Conservation (phyloP, 345 rosid species). For the Geranium brycei region DNA sequence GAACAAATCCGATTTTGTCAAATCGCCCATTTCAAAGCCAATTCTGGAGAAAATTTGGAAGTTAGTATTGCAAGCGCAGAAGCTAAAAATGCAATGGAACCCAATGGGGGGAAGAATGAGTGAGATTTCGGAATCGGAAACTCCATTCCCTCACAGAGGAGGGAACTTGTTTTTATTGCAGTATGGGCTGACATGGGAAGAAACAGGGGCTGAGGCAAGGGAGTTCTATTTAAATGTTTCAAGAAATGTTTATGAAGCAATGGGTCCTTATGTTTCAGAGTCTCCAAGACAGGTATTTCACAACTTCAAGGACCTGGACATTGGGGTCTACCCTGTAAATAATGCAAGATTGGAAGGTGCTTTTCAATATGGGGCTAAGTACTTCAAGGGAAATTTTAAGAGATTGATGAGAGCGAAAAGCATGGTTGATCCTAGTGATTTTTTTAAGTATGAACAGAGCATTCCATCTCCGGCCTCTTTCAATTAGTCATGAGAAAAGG, state of each 20-base stretch:
- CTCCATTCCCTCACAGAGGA: conserved; percentile 48
- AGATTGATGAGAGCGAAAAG: conserved; percentile 25
- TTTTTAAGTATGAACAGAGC: conserved; percentile 34
- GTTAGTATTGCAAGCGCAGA: conserved; percentile 11
- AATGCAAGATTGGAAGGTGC: conserved; percentile 6
- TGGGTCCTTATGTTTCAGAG: conserved; percentile 41
- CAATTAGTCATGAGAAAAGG: too few species aligned
- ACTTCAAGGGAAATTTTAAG: conserved; percentile 15
- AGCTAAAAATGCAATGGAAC: conserved; percentile 14
- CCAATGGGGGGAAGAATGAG: conserved; percentile 54
- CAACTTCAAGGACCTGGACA: conserved; percentile 20
- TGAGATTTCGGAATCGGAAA: conserved; percentile 25
- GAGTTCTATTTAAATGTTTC: conserved; percentile 14
- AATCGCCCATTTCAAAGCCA: conserved; percentile 23
- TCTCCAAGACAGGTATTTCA: conserved; percentile 40
- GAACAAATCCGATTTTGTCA: conserved; percentile 47
- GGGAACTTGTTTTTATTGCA: conserved; percentile 42
- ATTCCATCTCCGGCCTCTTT: conserved; percentile 17
- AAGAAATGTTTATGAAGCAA: conserved; percentile 25
- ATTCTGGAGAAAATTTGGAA: conserved; percentile 26
- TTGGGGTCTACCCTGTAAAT: conserved; percentile 9
- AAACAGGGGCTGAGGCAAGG: conserved; percentile 12
- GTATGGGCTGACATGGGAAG: conserved; percentile 27
- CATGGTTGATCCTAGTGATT: conserved; percentile 23
- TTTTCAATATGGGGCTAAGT: conserved; percentile 15